These are phyloP conservation scores for Juglanconis juglandina DNA, from an alignment of 2,329 filamentous ascomycete genomes.

Conservation along the genomic window DNA sequence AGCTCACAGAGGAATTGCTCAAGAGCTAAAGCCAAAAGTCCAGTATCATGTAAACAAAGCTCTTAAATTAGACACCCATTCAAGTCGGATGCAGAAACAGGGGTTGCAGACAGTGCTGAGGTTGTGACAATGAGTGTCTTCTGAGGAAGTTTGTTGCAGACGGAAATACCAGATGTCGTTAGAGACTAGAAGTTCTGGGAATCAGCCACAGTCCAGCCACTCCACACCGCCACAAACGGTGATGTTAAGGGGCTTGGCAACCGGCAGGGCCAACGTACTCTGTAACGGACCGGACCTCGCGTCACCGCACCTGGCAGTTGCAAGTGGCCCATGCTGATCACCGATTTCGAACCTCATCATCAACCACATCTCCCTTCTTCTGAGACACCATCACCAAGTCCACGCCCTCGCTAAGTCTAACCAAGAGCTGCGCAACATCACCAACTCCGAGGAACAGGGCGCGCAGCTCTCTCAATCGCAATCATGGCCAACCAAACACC, in stretches of 20 bases:
- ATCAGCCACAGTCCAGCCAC: neutral
- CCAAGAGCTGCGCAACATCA: constrained; percentile 19
- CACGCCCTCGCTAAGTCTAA: neutral
- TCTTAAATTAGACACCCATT: too few relatives aligned
- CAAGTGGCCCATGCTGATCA: neutral
- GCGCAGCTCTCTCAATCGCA: constrained; percentile 25
- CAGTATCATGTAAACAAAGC: too few relatives aligned
- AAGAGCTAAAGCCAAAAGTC: too few relatives aligned
- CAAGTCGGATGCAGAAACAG: too few relatives aligned
- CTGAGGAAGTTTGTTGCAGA: neutral
- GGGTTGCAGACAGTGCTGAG: too few relatives aligned
- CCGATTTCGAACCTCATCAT: constrained; percentile 2
- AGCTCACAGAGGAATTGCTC: too few relatives aligned
- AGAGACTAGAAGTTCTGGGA: too few relatives aligned
- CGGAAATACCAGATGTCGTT: too few relatives aligned
- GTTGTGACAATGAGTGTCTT: too few relatives aligned
- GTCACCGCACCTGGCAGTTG: constrained; percentile 5
- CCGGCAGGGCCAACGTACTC: neutral
- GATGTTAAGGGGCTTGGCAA: constrained; percentile 10
- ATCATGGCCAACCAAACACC: constrained; percentile 96
- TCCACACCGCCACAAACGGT: constrained; percentile 6
- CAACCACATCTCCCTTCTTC: constrained; percentile 1
- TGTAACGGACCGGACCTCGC: constrained; percentile 5
- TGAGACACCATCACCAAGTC: constrained; percentile 9
- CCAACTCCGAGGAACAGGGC: constrained; percentile 25